Base-by-base conservation (phyloP, 2,329 filamentous ascomycete species). In the Arthrobotrys pseudoclavata region DNA sequence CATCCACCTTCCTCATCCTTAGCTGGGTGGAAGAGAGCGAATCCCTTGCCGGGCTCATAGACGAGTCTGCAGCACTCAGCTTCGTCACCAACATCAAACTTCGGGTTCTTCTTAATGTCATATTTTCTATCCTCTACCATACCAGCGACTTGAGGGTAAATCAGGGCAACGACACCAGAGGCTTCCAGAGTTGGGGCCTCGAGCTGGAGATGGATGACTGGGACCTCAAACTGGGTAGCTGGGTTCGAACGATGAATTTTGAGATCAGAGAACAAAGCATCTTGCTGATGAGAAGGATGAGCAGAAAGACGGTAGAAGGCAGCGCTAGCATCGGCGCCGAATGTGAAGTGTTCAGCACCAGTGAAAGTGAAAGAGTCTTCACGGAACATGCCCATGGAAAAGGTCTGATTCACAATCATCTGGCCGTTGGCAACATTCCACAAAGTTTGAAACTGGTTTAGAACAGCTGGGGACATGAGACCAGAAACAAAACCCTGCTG, bases 51-150 rank as follows among this genome's bases (percentile, higher is more conserved):
- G 0, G 70, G 47, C 3, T 67, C 79, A 61, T 81, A 82, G 40
- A 79, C 78, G 13, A 82, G 79, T 48, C 80, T 72, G 64, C 81
- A 82, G 74, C 81, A 82, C 66, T 82, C 80, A 3, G 74, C 79
- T 60, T 80, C 78, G 15, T 81, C 81, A 10, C 79, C 79, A 15
- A 70, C 79, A 34, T 81, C 79, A 55, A 82, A 76, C 29, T 81
- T 79, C 47, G 75, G 68, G 55, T 71, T 53, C 75, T 52, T 81
- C 79, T 66, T 79, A 50, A 24, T 77, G 60, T 47, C 76, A 47
- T 53, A 76, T 63, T 62, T 81, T 76, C 45, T 80, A 52, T 37
- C 63, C 22, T 52, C 74, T n/a, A 37, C 74, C 57, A 81, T 79
- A 9, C 76, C 80, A 6, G 80, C 80, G 29, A 80, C 67, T 31